Percentiles rank a stretch among this genome's conserved stretches.
phyloP scores from a whole-genome alignment of 2,329 filamentous ascomycete species.

The Trichoderma brevicompactum region DNA sequence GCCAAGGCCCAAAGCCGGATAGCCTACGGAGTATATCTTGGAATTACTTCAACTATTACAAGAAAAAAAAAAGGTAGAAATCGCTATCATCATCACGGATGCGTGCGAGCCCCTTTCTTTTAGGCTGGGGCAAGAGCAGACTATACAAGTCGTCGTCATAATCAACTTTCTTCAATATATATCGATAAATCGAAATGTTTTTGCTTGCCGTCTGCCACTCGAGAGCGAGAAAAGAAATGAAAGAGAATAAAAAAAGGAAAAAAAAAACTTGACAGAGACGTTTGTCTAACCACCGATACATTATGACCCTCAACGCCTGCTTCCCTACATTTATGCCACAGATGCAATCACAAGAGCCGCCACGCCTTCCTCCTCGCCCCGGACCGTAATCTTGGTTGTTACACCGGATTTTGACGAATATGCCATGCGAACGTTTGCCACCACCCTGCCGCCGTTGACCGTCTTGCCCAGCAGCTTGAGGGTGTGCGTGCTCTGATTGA shows the following conservation, averaged over 20 bases:
- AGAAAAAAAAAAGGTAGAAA: too few relatives aligned
- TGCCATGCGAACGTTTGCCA: conserved; percentile 87
- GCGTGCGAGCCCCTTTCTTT: too few relatives aligned
- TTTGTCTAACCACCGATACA: conserved; percentile 41
- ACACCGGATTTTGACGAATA: conserved; percentile 91
- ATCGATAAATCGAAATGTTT: neutral
- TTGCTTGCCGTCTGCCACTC: conserved; percentile 23
- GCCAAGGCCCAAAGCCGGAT: neutral
- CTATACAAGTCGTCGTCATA: neutral
- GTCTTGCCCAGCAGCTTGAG: conserved; percentile 97
- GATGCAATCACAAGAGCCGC: conserved; percentile 82
- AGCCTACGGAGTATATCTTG: neutral
- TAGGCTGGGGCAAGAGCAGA: too few relatives aligned
- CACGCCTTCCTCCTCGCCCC: conserved; percentile 91
- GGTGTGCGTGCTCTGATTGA: conserved; percentile 88
- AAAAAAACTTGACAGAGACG: conserved; percentile 12
- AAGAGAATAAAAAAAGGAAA: neutral
- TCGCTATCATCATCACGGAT: too few relatives aligned
- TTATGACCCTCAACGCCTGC: conserved; percentile 46
- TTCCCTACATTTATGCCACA: conserved; percentile 65
- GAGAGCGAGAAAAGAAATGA: neutral
- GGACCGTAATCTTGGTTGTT: conserved; percentile 91
- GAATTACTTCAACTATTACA: too few relatives aligned
- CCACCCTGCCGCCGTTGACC: conserved; percentile 85
- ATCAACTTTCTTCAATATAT: conserved; percentile 1